phyloP scores from a whole-genome alignment of 176 grass and related monocot species.

The Melocanna baccifera region DNA sequence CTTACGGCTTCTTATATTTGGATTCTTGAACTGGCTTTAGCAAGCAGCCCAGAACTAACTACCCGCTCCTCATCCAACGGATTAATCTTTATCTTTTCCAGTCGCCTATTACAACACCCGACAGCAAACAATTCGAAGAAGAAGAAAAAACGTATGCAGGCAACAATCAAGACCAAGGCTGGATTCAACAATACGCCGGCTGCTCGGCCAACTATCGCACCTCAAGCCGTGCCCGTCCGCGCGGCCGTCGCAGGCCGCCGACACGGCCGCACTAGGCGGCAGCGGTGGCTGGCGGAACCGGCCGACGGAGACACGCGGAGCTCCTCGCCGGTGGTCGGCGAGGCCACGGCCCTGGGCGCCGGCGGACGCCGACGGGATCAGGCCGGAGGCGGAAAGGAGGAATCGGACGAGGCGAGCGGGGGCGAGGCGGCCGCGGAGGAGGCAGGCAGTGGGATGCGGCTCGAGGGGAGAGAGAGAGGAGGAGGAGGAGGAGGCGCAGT shows the following conservation, averaged over 20 bases:
- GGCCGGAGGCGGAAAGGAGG: not conserved
- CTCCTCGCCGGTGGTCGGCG: constrained; percentile 6
- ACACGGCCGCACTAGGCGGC: not conserved
- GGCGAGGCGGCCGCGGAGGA: not conserved
- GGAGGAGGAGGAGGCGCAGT: not conserved
- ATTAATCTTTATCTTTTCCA: not conserved
- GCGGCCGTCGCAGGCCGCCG: constrained; percentile 9
- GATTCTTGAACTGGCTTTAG: not conserved
- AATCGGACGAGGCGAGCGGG: not conserved
- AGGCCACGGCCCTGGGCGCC: not conserved
- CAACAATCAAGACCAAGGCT: not conserved
- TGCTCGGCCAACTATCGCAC: constrained; percentile 16
- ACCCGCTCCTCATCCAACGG: not conserved
- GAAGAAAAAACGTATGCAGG: not conserved
- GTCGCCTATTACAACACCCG: not conserved
- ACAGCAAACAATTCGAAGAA: not conserved
- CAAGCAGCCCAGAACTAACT: not conserved
- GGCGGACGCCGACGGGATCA: not conserved
- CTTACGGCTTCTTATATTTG: not conserved
- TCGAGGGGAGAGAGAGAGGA: not conserved
- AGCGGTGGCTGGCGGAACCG: not conserved
- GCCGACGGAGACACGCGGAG: not conserved
- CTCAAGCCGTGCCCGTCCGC: constrained; percentile 34
- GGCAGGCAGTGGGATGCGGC: not conserved
- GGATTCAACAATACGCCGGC: not conserved